Evolutionary conservation across 1,284 basidiomycete genomes (phyloP).

Genomic region (Heterobasidion irregulare): DNA sequence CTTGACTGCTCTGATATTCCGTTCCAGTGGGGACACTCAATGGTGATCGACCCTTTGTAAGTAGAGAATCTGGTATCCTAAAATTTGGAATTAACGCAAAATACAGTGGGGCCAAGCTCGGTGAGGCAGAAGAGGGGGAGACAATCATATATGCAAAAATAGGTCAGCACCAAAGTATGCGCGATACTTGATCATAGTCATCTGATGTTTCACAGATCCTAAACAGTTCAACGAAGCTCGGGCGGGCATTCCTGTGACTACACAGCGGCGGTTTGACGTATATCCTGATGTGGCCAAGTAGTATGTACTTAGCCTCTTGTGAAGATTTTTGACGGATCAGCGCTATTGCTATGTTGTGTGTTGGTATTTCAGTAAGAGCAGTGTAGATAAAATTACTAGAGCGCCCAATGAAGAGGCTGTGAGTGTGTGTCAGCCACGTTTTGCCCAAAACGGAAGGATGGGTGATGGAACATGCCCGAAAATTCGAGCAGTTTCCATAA

Average conservation of each 20-base stretch:
- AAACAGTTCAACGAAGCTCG: conserved; percentile 62
- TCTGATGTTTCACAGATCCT: conserved; percentile 48
- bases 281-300: conserved; percentile 64
- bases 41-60: conserved; percentile 85
- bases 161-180: conserved; percentile 42
- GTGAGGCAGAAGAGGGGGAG: conserved; percentile 75
- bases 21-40: conserved; percentile 80
- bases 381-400: background rate
- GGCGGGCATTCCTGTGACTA: conserved; percentile 80
- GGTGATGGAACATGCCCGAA: conserved; percentile 1
- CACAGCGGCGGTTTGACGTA: conserved; percentile 87
- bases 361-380: background rate
- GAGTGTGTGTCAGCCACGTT: background rate
- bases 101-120: conserved; percentile 71
- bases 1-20: background rate
- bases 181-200: background rate
- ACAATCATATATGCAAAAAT: conserved; percentile 77
- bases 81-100: background rate
- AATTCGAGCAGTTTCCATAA: conserved; percentile 11
- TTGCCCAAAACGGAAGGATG: background rate
- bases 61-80: conserved; percentile 20
- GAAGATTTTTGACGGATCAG: background rate
- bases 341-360: background rate
- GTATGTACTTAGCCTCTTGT: background rate
- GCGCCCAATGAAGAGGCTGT: background rate